Evolutionary conservation across 106 monocot species (phyloP).

Genomic region (Acanthochlamys bracteata): DNA sequence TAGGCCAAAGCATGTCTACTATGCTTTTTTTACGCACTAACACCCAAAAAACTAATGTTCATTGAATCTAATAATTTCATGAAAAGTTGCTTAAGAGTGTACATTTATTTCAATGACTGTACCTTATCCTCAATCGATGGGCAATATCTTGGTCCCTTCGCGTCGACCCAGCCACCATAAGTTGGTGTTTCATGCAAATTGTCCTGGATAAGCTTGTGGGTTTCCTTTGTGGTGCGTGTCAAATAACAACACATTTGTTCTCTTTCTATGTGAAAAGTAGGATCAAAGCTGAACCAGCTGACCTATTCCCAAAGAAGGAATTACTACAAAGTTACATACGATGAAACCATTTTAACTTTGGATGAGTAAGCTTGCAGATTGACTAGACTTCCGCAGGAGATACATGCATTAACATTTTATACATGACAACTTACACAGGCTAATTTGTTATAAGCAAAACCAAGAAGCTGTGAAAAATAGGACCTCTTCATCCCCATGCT

Average conservation of each 20-base stretch:
- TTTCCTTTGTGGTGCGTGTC: slow-evolving; percentile 89
- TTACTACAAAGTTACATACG: neutral
- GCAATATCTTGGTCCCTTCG: slow-evolving; percentile 98
- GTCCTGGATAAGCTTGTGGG: slow-evolving; percentile 84
- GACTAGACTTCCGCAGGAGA: no score
- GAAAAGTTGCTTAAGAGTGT: neutral
- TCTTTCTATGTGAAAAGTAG: slow-evolving; percentile 72
- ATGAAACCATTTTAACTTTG: no score
- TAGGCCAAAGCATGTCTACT: no score
- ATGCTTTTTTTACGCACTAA: no score
- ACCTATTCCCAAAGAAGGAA: slow-evolving; percentile 36
- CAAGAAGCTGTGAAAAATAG: neutral
- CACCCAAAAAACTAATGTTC: neutral
- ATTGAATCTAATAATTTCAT: slow-evolving; percentile 5
- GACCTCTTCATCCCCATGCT: slow-evolving; percentile 95
- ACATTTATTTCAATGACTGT: neutral
- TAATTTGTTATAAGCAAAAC: neutral
- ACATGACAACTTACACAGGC: neutral
- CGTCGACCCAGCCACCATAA: slow-evolving; percentile 99
- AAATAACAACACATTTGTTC: slow-evolving; percentile 99
- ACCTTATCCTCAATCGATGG: slow-evolving; percentile 99
- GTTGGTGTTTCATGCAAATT: slow-evolving; percentile 96
- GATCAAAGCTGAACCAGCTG: slow-evolving; percentile 98
- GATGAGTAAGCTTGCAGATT: no score
- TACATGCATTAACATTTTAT: no score